Evolutionary conservation across 305 asterid genomes (phyloP), one percentile per base, ranked within the genome.

Genomic region (Fraxinus sp.): DNA sequence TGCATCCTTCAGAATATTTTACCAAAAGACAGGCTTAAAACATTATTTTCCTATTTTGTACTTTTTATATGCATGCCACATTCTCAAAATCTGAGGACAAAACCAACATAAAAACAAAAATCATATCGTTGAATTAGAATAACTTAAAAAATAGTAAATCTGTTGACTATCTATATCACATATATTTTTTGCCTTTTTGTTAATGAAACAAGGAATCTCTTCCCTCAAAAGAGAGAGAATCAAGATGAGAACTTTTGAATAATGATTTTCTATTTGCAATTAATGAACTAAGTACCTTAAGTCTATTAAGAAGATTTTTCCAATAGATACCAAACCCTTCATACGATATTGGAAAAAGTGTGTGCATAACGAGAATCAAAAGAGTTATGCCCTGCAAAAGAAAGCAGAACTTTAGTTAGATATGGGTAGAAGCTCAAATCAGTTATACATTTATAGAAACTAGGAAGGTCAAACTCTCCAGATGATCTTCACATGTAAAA

Each of bases 311-410:
- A 85, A 33, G 80, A 89, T 79, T 89, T 91, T 90, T 94, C 98
- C 97, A 96, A 87, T 81, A 94, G 85, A 96, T 82, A 83, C 49
- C 80, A 82, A 84, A 35, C 85, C 99, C 98, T 92, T 96, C 99
- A 84, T 92, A 94, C 37, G 91, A 82, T 82, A 94, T 37, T 30
- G 99, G 99, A 87, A 89, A 92, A 77, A 94, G 86, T 80, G 85
- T 84, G 85, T 96, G 99, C 68, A 90, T 88, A 43, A 84, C 26
- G 80, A 96, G 98, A 88, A 96, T 86, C 80, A 90, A 16, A 52
- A 96, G 87, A 79, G 98, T 93, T 55, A 88, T 82, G 30, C 85
- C 93, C 99, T 96, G 94, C 89, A 88, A 59, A 80, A 83, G 30
- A 55, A 76, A 49, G 55, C 7, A 59, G 80, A 68, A 64, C 14